Percentiles rank a stretch among this genome's conserved stretches.
phyloP scores from a whole-genome alignment of 495 filamentous ascomycete genomes.

The Penicillium macrosclerotiorum region DNA sequence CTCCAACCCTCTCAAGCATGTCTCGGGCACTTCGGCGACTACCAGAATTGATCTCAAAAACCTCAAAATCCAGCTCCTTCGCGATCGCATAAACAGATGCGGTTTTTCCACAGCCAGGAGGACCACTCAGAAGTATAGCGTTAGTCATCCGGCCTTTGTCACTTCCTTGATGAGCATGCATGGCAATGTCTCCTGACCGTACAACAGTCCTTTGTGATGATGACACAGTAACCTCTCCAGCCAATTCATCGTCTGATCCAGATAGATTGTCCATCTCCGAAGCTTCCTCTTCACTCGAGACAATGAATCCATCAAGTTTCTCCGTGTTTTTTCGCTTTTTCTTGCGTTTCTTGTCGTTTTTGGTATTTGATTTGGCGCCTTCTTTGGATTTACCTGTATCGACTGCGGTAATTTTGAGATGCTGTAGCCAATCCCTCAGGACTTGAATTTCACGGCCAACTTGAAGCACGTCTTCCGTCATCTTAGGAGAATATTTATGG shows the following conservation, averaged over 20 bases:
- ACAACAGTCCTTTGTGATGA: slow-evolving; percentile 62
- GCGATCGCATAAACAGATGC: slow-evolving; percentile 92
- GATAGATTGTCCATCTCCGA: slow-evolving; percentile 71
- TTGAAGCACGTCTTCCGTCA: slow-evolving; percentile 73
- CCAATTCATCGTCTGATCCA: slow-evolving; percentile 59
- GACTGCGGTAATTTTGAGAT: slow-evolving; percentile 69
- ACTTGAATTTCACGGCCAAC: slow-evolving; percentile 65
- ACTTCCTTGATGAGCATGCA: slow-evolving; percentile 27
- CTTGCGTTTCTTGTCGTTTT: slow-evolving; percentile 49
- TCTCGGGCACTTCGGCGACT: slow-evolving; percentile 85
- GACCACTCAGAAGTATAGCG: slow-evolving; percentile 82
- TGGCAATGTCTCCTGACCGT: slow-evolving; percentile 49
- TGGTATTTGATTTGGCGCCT: slow-evolving; percentile 42
- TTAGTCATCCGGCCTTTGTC: slow-evolving; percentile 51
- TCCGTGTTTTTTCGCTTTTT: slow-evolving; percentile 68
- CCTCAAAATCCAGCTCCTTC: slow-evolving; percentile 88
- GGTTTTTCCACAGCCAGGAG: slow-evolving; percentile 88
- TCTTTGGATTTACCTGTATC: slow-evolving; percentile 55
- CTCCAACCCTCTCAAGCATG: slow-evolving; percentile 85
- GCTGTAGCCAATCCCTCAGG: slow-evolving; percentile 81
- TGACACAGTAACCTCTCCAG: slow-evolving; percentile 34
- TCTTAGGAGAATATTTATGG: slow-evolving; percentile 81
- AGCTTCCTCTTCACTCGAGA: slow-evolving; percentile 79
- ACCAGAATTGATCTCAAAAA: slow-evolving; percentile 91
- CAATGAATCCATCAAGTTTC: slow-evolving; percentile 79